Base-by-base conservation (phyloP, 2,329 filamentous ascomycete genomes). In the Fusarium nodosum region DNA sequence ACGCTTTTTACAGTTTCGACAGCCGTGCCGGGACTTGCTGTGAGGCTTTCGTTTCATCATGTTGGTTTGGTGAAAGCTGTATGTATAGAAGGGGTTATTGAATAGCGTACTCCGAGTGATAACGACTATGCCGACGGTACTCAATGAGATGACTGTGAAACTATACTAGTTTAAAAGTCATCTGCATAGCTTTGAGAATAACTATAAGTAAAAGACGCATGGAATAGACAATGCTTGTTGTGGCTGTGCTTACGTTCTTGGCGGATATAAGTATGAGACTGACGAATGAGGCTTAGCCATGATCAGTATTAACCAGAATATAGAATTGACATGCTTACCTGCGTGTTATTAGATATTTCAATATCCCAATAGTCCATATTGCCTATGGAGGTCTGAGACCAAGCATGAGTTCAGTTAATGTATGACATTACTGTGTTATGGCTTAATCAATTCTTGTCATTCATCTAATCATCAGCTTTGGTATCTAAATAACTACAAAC, bases 1-100 rank as follows among this genome's bases (percentile, higher is more conserved):
- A 15, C 72, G 51, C 34, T 71, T 74, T 36, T 74, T 74, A 52
- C 72, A 74, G 46, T 74, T 74, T 24, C 67, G 66, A 55, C 72
- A 74, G 7, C 72, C 72, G 13, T 72, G 68, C 1, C 72, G 71
- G 31, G 72, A 74, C 34, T 74, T 74, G 20, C 66, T 74, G 12
- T 74, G 72, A 24, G 71, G 33, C 26, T 63, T 69, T 39, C 72
- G 66, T 50, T 74, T 74, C 69, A 74, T 60, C 66, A 65, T 60
- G 16, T 28, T 30, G 33, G 34, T 7, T 38, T 16, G 20, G n/a
- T 28, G 20, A 33, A 33, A 18, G 2, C n/a, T 36, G 34, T 18
- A 39, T 39, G 20, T 13, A 39, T 38, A n/a, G 36, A 39, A 22
- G 7, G 36, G n/a, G 28, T 30, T 30, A 10, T 30, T 30, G 28